A percentile compares a stretch with the other conserved stretches of the same genome.
Evolutionary conservation across 1,139 yeast species (phyloP).

Genomic region (Pichia sp.): DNA sequence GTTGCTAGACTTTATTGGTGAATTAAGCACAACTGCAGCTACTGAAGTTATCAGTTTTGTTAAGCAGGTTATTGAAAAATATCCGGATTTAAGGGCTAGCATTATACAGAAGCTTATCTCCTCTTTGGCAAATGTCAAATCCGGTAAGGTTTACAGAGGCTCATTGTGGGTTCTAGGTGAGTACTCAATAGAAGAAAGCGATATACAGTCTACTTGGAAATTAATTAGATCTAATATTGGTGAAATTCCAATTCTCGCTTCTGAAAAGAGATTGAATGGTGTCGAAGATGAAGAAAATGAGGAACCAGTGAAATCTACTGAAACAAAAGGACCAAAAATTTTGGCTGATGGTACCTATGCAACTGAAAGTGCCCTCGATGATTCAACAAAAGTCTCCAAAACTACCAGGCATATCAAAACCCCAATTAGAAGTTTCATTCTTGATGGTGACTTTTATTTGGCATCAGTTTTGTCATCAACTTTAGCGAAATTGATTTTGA

Average conservation of each 20-base stretch:
- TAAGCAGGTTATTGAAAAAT: conserved; percentile 89
- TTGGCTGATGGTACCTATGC: conserved; percentile 99
- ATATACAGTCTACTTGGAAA: conserved; percentile 82
- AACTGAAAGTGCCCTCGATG: conserved; percentile 75
- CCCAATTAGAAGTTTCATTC: conserved; percentile 72
- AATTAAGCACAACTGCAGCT: conserved; percentile 68
- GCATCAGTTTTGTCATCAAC: conserved; percentile 87
- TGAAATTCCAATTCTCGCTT: conserved; percentile 79
- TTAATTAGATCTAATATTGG: conserved; percentile 79
- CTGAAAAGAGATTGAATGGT: conserved; percentile 45
- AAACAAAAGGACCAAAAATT: conserved; percentile 62
- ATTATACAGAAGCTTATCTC: conserved; percentile 59
- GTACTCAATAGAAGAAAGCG: conserved; percentile 64
- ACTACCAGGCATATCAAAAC: conserved; percentile 39
- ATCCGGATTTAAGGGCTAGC: conserved; percentile 68
- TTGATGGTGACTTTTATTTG: conserved; percentile 85
- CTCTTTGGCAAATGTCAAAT: conserved; percentile 61
- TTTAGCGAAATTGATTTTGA: conserved; percentile 77
- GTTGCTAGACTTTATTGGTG: conserved; percentile 78
- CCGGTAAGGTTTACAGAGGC: conserved; percentile 90
- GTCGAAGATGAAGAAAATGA: conserved; percentile 31
- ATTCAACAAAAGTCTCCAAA: conserved; percentile 20
- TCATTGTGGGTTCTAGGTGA: conserved; percentile 97
- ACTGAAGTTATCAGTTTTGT: conserved; percentile 82
- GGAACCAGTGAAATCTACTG: conserved; percentile 28